These are phyloP conservation scores for Rhodotorula sp. DNA, from an alignment of 1,284 basidiomycete species.

Conservation along the genomic window DNA sequence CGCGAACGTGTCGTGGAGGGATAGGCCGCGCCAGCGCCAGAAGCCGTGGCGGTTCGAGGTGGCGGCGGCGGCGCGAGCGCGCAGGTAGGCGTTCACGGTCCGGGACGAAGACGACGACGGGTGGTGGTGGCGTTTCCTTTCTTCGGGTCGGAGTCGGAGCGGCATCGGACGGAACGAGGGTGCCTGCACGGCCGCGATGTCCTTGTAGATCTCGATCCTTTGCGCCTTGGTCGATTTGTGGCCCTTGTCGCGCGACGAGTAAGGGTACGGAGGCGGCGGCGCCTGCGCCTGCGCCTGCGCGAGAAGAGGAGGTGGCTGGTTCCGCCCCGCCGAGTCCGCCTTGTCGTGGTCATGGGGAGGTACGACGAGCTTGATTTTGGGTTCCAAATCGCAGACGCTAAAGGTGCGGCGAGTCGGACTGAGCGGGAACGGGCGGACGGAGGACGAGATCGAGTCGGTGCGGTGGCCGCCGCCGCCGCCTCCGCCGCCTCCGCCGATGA, in stretches of 20 bases:
- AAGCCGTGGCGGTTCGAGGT: neutral
- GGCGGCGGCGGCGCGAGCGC: neutral
- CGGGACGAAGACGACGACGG: neutral
- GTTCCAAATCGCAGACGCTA: neutral
- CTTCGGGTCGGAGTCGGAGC: neutral
- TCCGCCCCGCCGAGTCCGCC: neutral
- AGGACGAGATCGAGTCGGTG: neutral
- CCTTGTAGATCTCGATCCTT: no score
- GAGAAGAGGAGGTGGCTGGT: no score
- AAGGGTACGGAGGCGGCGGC: neutral
- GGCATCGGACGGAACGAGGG: neutral
- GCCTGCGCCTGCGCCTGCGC: neutral
- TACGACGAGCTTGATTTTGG: neutral
- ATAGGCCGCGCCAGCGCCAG: neutral
- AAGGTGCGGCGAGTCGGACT: slow-evolving; percentile 1
- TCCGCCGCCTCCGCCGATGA: neutral
- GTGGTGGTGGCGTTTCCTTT: no score
- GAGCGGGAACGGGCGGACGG: neutral
- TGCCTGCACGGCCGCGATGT: neutral
- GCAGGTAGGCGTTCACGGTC: neutral
- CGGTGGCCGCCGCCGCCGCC: neutral
- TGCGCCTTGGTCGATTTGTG: no score
- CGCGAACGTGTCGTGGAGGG: neutral
- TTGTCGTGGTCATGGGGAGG: neutral
- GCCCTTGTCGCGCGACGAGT: neutral